phyloP scores from a whole-genome alignment of 2,329 filamentous ascomycete species.

The Neonectria neomacrospora region DNA sequence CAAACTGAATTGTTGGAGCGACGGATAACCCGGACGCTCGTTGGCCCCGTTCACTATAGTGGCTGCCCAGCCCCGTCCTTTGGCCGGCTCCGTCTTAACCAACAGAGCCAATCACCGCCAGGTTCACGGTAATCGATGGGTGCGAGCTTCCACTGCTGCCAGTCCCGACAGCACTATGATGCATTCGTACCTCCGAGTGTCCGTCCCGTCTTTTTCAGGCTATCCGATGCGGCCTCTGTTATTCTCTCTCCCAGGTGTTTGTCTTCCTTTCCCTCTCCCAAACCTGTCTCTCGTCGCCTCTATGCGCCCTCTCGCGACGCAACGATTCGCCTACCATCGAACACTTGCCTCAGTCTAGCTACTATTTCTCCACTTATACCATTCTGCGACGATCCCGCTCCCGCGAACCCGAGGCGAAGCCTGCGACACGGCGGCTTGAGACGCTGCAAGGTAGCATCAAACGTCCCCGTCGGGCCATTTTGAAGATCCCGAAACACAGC shows the following conservation, averaged over 20 bases:
- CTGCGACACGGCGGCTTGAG: slow-evolving; percentile 16
- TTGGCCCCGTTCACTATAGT: neutral
- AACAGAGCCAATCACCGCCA: neutral
- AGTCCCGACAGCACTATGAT: neutral
- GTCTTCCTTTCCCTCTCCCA: neutral
- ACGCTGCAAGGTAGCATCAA: slow-evolving; percentile 9
- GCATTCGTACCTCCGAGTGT: neutral
- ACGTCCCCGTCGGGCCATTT: neutral
- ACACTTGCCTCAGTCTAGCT: slow-evolving; percentile 19
- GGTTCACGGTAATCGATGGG: neutral
- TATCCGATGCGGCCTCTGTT: slow-evolving; percentile 10
- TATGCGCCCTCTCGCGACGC: neutral
- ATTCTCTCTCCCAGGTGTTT: neutral
- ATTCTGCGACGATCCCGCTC: slow-evolving; percentile 35
- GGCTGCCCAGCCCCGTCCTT: neutral
- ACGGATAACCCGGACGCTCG: neutral
- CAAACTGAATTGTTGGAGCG: neutral
- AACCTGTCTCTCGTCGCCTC: neutral
- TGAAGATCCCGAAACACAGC: neutral
- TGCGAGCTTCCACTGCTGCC: neutral
- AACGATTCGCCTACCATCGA: slow-evolving; percentile 35
- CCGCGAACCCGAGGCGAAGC: slow-evolving; percentile 10
- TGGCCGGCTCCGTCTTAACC: neutral
- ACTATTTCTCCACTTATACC: slow-evolving; percentile 27
- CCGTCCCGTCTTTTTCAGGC: slow-evolving; percentile 13